Evolutionary conservation across 2,329 filamentous ascomycete species (phyloP).

Genomic region (Colletotrichum cordylinicola): DNA sequence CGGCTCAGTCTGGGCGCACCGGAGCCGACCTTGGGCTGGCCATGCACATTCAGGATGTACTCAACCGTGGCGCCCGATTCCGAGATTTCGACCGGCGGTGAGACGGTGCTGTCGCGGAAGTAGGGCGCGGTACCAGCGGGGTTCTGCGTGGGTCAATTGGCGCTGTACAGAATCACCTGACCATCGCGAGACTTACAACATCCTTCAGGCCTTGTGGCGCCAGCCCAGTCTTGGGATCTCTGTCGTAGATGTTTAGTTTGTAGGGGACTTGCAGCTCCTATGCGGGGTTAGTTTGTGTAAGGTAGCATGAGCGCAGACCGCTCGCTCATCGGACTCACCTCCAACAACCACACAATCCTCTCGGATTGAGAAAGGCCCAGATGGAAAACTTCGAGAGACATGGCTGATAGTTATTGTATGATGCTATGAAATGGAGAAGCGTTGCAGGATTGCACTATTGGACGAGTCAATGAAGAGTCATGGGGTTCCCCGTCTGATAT

Average conservation of each 20-base stretch:
- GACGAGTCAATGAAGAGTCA: not conserved
- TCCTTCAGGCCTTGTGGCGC: constrained; percentile 14
- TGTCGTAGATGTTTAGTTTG: constrained; percentile 10
- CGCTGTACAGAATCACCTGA: not conserved
- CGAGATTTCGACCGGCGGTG: constrained; percentile 43
- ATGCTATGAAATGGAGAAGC: not conserved
- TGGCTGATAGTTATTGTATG: not conserved
- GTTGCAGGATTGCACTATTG: not conserved
- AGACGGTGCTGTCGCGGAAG: constrained; percentile 60
- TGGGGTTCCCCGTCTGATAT: not conserved
- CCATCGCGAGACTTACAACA: not conserved
- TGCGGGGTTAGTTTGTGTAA: not conserved
- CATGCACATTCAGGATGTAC: constrained; percentile 64
- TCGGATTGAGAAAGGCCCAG: constrained; percentile 24
- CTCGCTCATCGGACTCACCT: not conserved
- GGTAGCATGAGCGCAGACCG: not conserved
- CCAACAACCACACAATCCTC: constrained; percentile 24
- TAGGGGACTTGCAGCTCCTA: constrained; percentile 22
- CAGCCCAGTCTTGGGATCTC: constrained; percentile 10
- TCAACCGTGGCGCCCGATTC: constrained; percentile 67
- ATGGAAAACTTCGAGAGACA: constrained; percentile 24
- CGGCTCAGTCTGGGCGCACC: constrained; percentile 52
- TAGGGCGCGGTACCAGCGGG: constrained; percentile 63
- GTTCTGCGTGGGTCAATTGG: constrained; percentile 30
- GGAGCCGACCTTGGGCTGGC: constrained; percentile 4